Evolutionary conservation across 1,284 basidiomycete species (phyloP).

Genomic region (Schizophyllum commune): DNA sequence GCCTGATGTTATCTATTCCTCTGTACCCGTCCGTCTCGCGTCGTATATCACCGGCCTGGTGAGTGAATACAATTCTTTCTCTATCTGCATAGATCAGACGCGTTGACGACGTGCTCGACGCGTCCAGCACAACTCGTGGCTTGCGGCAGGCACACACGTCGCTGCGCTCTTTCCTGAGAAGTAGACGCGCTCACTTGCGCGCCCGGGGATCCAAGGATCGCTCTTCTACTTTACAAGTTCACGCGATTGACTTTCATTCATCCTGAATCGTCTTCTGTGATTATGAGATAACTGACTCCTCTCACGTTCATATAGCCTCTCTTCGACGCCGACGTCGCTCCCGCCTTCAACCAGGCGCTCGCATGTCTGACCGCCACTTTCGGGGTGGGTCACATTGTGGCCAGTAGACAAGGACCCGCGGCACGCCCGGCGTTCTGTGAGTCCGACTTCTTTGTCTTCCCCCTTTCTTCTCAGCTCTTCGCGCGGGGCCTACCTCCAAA

Average conservation of each 20-base stretch:
- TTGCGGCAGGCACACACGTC: no score
- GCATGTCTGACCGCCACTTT: slow-evolving; percentile 23
- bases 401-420: slow-evolving; percentile 12
- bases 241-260: no score
- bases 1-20: slow-evolving; percentile 17
- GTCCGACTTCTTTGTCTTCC: not conserved
- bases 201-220: no score
- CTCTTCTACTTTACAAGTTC: no score
- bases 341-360: slow-evolving; percentile 23
- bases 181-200: no score
- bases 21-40: slow-evolving; percentile 9
- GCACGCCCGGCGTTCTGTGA: slow-evolving; percentile 15
- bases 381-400: slow-evolving; percentile 20
- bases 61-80: not conserved
- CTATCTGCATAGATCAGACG: not conserved
- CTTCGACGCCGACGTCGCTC: slow-evolving; percentile 17
- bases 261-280: no score
- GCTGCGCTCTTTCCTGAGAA: no score
- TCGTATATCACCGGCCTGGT: slow-evolving; percentile 14
- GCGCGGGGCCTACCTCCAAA: not conserved
- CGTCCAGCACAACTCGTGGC: no score
- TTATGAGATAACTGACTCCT: no score
- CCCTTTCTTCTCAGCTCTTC: not conserved
- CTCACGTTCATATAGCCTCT: slow-evolving; percentile 12
- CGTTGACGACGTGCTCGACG: not conserved